Evolutionary conservation across 371 early-diverging fungal genomes (phyloP).

Genomic region (Nematocida sp.): DNA sequence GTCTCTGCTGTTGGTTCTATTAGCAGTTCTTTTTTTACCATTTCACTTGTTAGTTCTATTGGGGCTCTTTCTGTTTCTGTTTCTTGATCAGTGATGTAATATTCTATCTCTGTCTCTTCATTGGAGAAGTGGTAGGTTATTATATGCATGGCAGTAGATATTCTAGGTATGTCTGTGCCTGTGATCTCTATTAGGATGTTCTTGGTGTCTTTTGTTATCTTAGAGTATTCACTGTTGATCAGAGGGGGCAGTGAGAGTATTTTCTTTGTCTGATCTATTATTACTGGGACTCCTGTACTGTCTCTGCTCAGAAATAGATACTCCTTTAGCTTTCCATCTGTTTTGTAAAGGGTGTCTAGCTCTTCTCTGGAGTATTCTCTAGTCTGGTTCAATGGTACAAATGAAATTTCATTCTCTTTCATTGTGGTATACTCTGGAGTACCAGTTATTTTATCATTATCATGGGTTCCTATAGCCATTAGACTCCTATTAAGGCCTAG

Average conservation of each 20-base stretch:
- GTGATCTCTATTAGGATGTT: slow-evolving; percentile 97
- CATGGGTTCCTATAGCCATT: slow-evolving; percentile 96
- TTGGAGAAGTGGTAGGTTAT: slow-evolving; percentile 63
- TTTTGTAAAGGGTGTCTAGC: slow-evolving; percentile 78
- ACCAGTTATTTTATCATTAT: slow-evolving; percentile 82
- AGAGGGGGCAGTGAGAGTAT: slow-evolving; percentile 96
- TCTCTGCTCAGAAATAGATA: slow-evolving; percentile 83
- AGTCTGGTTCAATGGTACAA: slow-evolving; percentile 80
- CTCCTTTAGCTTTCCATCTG: slow-evolving; percentile 74
- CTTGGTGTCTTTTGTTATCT: slow-evolving; percentile 84
- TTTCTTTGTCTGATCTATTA: slow-evolving; percentile 73
- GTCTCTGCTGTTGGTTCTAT: slow-evolving; percentile 29
- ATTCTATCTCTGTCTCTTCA: slow-evolving; percentile 70
- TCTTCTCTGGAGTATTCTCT: slow-evolving; percentile 74
- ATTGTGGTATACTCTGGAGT: slow-evolving; percentile 89
- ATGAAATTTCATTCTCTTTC: slow-evolving; percentile 77
- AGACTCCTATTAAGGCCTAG: slow-evolving; percentile 86
- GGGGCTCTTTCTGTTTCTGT: not conserved
- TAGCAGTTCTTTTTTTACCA: slow-evolving; percentile 66
- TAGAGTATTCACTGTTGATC: slow-evolving; percentile 93
- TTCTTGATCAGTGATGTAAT: not conserved
- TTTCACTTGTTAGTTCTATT: slow-evolving; percentile 67
- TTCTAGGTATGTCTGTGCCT: slow-evolving; percentile 73
- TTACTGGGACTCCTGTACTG: slow-evolving; percentile 74
- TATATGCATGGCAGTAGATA: slow-evolving; percentile 55